Evolutionary conservation across 179 eudicot genomes (phyloP).

Genomic region (Dionaea muscipula): DNA sequence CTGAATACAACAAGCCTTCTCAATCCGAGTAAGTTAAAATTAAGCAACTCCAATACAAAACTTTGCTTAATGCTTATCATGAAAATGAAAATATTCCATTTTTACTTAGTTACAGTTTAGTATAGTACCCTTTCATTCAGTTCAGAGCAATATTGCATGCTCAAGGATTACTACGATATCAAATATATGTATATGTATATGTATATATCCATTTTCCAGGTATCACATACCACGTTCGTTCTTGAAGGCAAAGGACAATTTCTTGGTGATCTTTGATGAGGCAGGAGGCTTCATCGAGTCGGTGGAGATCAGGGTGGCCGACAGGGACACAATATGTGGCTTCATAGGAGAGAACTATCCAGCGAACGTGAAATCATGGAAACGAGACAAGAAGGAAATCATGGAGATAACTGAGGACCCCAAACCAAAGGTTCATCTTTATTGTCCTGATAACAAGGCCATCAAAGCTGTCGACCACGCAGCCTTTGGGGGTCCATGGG

Average conservation of each 20-base stretch:
- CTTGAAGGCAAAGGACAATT: constrained; percentile 56
- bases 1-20: constrained; percentile 47
- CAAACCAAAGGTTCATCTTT: constrained; percentile 29
- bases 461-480: constrained; percentile 48
- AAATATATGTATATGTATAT: too few relatives aligned
- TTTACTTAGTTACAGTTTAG: too few relatives aligned
- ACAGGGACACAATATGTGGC: constrained; percentile 61
- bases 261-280: constrained; percentile 71
- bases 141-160: neutral
- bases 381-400: constrained; percentile 21
- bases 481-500: constrained; percentile 61
- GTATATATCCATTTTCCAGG: constrained; percentile 26
- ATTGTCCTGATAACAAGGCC: constrained; percentile 39
- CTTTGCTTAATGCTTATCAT: too few relatives aligned
- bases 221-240: constrained; percentile 73
- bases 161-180: too few relatives aligned
- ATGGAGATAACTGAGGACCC: constrained; percentile 16
- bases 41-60: too few relatives aligned
- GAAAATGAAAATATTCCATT: too few relatives aligned
- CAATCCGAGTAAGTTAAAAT: constrained; percentile 61
- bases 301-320: constrained; percentile 36
- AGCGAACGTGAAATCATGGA: constrained; percentile 44
- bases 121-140: too few relatives aligned
- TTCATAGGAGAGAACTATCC: constrained; percentile 40
- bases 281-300: constrained; percentile 43